Percentiles rank a stretch among this genome's conserved stretches.
Evolutionary conservation across 2,329 filamentous ascomycete genomes (phyloP).

Genomic region (Epichloe brachyelytri): DNA sequence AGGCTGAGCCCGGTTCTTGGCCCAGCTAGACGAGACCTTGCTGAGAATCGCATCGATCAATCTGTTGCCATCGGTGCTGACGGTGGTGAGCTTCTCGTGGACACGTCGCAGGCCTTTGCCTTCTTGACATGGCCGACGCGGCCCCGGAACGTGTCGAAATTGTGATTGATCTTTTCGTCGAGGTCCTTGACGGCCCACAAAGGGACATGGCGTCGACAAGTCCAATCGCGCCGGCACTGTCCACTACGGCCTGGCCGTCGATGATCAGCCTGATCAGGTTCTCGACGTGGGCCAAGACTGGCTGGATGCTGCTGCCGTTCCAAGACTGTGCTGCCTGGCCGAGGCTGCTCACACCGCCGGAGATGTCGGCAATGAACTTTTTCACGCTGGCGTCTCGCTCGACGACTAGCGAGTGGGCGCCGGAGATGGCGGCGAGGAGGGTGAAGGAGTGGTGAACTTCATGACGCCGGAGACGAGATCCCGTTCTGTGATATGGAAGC

Average conservation of each 20-base stretch:
- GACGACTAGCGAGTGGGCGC: neutral
- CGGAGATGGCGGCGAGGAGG: neutral
- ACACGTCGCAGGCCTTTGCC: neutral
- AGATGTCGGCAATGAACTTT: neutral
- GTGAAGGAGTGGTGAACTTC: constrained; percentile 1
- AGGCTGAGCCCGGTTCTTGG: neutral
- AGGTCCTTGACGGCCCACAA: neutral
- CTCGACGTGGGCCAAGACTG: neutral
- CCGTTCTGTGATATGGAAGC: neutral
- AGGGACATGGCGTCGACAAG: neutral
- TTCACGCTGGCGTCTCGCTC: neutral
- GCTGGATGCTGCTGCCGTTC: neutral
- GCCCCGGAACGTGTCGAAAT: neutral
- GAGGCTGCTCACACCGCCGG: neutral
- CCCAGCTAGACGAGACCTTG: neutral
- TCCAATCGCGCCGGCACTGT: neutral
- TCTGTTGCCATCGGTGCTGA: neutral
- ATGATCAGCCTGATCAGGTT: neutral
- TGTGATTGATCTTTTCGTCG: neutral
- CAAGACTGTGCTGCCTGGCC: neutral
- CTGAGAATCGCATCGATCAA: neutral
- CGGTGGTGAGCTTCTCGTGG: neutral
- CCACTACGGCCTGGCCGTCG: neutral
- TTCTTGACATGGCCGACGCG: neutral
- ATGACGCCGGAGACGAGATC: neutral